Evolutionary conservation across 2,329 filamentous ascomycete genomes (phyloP).

Genomic region (Stachybotrys elegans): DNA sequence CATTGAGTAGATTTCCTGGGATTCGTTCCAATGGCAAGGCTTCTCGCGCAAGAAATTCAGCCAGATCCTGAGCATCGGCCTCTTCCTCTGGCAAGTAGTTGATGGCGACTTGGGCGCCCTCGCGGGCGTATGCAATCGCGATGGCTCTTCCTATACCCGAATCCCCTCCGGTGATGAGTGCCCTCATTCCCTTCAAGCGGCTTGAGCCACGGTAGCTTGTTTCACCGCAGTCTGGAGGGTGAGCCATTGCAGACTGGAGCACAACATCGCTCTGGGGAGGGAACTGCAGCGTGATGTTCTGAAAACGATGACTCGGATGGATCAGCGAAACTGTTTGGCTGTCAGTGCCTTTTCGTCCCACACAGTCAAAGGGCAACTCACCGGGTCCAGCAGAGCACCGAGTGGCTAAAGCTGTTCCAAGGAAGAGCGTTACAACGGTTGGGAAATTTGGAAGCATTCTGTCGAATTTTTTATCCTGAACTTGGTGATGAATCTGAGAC

Average conservation of each 20-base stretch:
- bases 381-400: too few species aligned
- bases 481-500: too few species aligned
- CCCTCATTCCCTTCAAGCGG: constrained; percentile 33
- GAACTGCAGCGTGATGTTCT: background rate
- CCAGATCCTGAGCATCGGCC: constrained; percentile 8
- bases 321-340: too few species aligned
- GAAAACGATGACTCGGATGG: background rate
- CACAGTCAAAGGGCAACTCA: too few species aligned
- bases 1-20: background rate
- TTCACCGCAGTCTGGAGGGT: background rate
- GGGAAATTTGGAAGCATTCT: too few species aligned
- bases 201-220: background rate
- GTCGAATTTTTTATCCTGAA: too few species aligned
- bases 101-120: constrained; percentile 12
- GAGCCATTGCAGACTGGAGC: background rate
- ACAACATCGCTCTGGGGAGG: background rate
- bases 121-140: constrained; percentile 8
- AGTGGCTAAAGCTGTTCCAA: too few species aligned
- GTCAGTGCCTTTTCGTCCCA: too few species aligned
- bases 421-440: too few species aligned
- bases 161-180: constrained; percentile 72
- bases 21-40: background rate
- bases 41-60: background rate
- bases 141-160: constrained; percentile 27
- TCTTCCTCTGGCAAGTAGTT: constrained; percentile 12